phyloP scores from a whole-genome alignment of 805 yeast species.

The Ogataea neopini region DNA sequence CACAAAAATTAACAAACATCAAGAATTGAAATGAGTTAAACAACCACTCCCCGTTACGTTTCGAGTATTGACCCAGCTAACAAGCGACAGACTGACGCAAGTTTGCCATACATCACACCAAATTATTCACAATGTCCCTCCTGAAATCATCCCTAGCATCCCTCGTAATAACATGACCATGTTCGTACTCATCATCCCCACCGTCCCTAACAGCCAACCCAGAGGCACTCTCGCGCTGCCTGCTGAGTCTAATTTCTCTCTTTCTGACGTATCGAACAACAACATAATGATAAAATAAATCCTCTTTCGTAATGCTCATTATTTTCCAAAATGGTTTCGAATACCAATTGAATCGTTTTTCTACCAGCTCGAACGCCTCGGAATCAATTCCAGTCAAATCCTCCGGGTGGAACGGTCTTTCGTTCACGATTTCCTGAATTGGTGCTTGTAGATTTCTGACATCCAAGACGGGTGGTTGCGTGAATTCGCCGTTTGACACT shows the following conservation, averaged over 20 bases:
- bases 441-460: slow-evolving; percentile 23
- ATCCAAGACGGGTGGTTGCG: slow-evolving; percentile 32
- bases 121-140: slow-evolving; percentile 12
- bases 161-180: not conserved
- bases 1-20: too few species aligned
- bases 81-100: too few species aligned
- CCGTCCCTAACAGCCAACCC: not conserved
- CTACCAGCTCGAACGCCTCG: slow-evolving; percentile 43
- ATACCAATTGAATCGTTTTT: slow-evolving; percentile 25
- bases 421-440: slow-evolving; percentile 25
- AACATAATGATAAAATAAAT: slow-evolving; percentile 55
- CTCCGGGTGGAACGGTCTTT: slow-evolving; percentile 42
- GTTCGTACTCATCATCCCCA: not conserved
- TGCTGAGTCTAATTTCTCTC: slow-evolving; percentile 24
- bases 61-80: too few species aligned
- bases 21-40: too few species aligned
- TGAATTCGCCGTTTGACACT: slow-evolving; percentile 16
- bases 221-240: slow-evolving; percentile 6
- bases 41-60: too few species aligned
- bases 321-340: slow-evolving; percentile 49
- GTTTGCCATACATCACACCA: too few species aligned
- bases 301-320: slow-evolving; percentile 53
- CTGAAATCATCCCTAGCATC: slow-evolving; percentile 8
- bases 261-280: slow-evolving; percentile 34
- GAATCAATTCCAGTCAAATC: slow-evolving; percentile 47